Evolutionary conservation across 352 stramenopile species (phyloP), one percentile per base, ranked within the genome.

Genomic region (Phytophthora melonis): DNA sequence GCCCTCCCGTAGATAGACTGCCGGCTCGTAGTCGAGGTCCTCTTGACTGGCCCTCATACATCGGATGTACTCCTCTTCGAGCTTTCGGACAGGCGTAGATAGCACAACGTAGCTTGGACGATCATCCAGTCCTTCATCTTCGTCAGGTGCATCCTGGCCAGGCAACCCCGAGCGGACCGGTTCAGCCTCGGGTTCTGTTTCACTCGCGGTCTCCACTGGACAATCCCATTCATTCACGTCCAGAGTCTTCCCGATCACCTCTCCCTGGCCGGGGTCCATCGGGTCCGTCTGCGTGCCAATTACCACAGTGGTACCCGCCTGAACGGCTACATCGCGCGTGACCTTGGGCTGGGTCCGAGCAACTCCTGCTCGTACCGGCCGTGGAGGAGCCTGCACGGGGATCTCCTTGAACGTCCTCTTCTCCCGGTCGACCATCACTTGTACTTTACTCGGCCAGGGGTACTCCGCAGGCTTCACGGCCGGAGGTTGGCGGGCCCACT

Each of bases 1-100:
- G 8, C 58, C 45, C 36, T 66, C 58, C 16, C 43, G 45, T 3
- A 66, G 43, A 2, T 66, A 66, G 3, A 66, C 16, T 1, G 58
- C 39, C 3, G 53, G 53, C 36, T 64, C 41, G 13, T 59, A 18
- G n/a, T 62, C 19, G 3, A 62, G 13, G 14, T 58, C 64, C 25
- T 47, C 43, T 3, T 19, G 16, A 5, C 6, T 52, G n/a, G n/a
- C n/a, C 23, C 45, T 19, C 45, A 52, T 52, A 18, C 45, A 52
- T 23, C 45, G 13, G 16, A 11, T 16, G 0, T 52, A 52, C 16
- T 25, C 45, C 11, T 23, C 16, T 23, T 52, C 45, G 4, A 52
- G n/a, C 4, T 8, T 52, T 5, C 45, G 16, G 3, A 23, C 16
- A 5, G 45, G n/a, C 5, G 45, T 52, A 13, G 16, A 13, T 5